These are phyloP conservation scores for Pseudodiploospora longispora DNA, from an alignment of 2,329 filamentous ascomycete species.

Conservation along the genomic window DNA sequence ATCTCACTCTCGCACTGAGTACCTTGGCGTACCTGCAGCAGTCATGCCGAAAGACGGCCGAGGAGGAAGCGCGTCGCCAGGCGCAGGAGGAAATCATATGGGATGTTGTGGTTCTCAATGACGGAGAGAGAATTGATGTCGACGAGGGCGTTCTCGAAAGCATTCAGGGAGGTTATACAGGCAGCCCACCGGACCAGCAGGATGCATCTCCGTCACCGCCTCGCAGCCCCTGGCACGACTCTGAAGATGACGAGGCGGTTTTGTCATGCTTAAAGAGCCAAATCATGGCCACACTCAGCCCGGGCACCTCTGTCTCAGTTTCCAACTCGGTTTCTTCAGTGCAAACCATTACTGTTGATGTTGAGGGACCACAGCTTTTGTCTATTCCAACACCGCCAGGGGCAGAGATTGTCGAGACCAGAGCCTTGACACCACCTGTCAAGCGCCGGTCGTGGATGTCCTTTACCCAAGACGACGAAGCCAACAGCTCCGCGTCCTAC, in stretches of 20 bases:
- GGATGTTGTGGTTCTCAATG: conserved; percentile 57
- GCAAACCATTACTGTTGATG: conserved; percentile 57
- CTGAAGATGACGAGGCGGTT: conserved; percentile 34
- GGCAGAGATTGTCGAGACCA: conserved; percentile 50
- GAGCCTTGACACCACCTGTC: conserved; percentile 9
- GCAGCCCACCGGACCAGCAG: not conserved
- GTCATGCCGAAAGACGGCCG: conserved; percentile 42
- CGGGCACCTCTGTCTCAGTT: conserved; percentile 51
- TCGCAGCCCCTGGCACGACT: not conserved
- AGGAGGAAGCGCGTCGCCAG: conserved; percentile 39
- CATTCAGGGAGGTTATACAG: not conserved
- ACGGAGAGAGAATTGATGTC: conserved; percentile 50
- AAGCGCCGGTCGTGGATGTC: conserved; percentile 6
- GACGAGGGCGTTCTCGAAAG: conserved; percentile 22
- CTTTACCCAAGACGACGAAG: conserved; percentile 14
- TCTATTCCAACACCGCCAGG: conserved; percentile 48
- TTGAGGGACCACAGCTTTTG: conserved; percentile 43
- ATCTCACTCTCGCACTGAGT: conserved; percentile 53
- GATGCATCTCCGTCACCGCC: not conserved
- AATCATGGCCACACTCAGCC: conserved; percentile 46
- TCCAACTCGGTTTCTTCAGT: conserved; percentile 51
- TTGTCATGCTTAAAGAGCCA: conserved; percentile 40
- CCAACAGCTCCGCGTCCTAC: conserved; percentile 27
- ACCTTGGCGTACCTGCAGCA: conserved; percentile 55
- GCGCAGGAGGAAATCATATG: conserved; percentile 52